A percentile compares a stretch with the other conserved stretches of the same genome.
Conservation (phyloP, 2,329 filamentous ascomycete genomes). For the Blastomyces gilchristii region DNA sequence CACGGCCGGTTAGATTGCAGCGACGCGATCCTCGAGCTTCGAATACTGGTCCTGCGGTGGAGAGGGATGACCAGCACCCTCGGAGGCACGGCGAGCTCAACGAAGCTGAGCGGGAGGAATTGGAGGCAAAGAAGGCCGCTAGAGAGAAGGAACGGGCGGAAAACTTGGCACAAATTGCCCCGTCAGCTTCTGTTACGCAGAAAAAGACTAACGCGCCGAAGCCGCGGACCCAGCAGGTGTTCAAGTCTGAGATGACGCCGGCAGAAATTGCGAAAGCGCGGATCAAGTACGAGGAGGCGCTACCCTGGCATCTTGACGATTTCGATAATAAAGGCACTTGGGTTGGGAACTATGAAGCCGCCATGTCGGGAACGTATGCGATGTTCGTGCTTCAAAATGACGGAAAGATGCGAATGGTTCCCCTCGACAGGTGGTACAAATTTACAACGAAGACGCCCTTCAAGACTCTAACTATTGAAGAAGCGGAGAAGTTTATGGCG, state of each 20-base stretch:
- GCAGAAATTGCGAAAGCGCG: slow-evolving; percentile 58
- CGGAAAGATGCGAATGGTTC: slow-evolving; percentile 69
- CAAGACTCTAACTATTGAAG: slow-evolving; percentile 65
- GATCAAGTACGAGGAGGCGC: slow-evolving; percentile 78
- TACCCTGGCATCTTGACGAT: slow-evolving; percentile 95
- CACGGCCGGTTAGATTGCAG: slow-evolving; percentile 77
- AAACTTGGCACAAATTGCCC: slow-evolving; percentile 87
- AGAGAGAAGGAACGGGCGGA: slow-evolving; percentile 76
- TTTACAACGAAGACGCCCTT: slow-evolving; percentile 48
- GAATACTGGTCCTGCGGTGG: slow-evolving; percentile 39
- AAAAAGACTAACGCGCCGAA: slow-evolving; percentile 56
- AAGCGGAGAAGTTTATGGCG: slow-evolving; percentile 74
- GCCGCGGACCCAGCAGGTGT: slow-evolving; percentile 80
- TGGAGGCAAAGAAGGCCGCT: slow-evolving; percentile 56
- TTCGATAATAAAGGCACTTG: slow-evolving; percentile 91
- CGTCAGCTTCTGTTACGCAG: slow-evolving; percentile 58
- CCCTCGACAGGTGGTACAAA: slow-evolving; percentile 92
- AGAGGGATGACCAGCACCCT: slow-evolving; percentile 43
- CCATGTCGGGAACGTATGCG: slow-evolving; percentile 69
- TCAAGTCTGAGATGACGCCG: slow-evolving; percentile 64
- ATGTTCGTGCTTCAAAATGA: slow-evolving; percentile 66
- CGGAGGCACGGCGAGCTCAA: slow-evolving; percentile 47
- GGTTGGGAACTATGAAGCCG: slow-evolving; percentile 83
- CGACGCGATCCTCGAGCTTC: slow-evolving; percentile 68
- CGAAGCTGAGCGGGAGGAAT: slow-evolving; percentile 53